Conservation (phyloP, 139 green algal species). For the Chlamydomonas sp. region DNA sequence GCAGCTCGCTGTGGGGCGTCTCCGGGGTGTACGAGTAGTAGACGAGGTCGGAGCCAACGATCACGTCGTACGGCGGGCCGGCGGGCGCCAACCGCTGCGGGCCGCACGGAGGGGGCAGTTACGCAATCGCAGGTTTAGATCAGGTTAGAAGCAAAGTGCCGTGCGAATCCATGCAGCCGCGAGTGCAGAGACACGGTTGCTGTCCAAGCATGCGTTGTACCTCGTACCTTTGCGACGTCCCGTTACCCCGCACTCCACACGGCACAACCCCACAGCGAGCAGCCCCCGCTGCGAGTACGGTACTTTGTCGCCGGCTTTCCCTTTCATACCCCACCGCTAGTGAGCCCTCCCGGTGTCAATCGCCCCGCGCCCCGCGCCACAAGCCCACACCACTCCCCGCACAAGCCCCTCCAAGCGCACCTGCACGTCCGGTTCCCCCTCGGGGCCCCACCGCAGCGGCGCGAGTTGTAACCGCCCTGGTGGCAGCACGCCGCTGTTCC, state of each 20-base stretch:
- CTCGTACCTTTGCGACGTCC: too few relatives aligned
- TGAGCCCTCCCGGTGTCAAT: too few relatives aligned
- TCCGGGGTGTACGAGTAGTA: conserved; percentile 31
- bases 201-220: too few relatives aligned
- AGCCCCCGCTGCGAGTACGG: too few relatives aligned
- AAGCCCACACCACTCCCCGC: not conserved
- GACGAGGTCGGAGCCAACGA: conserved; percentile 35
- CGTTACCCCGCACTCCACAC: too few relatives aligned
- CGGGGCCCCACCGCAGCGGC: conserved; percentile 26
- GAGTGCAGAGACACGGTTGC: too few relatives aligned
- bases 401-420: too few relatives aligned
- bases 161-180: too few relatives aligned
- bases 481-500: conserved; percentile 21
- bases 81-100: not conserved
- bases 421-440: conserved; percentile 30
- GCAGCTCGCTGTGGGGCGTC: conserved; percentile 62
- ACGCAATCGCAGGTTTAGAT: not conserved
- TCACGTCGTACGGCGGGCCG: conserved; percentile 17
- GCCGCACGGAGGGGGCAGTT: not conserved
- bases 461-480: conserved; percentile 1
- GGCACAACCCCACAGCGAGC: too few relatives aligned
- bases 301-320: not conserved
- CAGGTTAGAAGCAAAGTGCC: not conserved
- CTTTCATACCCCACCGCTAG: too few relatives aligned
- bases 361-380: not conserved